phyloP scores from a whole-genome alignment of 345 rosid species.

The Arabis alpina region DNA sequence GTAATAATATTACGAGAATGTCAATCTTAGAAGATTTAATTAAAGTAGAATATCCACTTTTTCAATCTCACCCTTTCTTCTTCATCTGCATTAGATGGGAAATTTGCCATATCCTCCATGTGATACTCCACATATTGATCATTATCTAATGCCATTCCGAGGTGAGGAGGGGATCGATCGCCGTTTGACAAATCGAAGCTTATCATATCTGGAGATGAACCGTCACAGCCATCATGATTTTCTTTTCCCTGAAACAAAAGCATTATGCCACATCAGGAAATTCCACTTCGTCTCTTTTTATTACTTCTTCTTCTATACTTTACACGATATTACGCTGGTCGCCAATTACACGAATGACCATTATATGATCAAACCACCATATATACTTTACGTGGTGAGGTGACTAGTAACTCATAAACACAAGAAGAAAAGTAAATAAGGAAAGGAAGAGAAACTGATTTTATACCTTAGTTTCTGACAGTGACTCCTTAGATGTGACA shows the following conservation, averaged over 20 bases:
- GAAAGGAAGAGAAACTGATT: slow-evolving; percentile 20
- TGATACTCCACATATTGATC: slow-evolving; percentile 77
- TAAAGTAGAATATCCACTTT: background rate
- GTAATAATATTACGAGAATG: slow-evolving; percentile 13
- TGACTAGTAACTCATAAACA: slow-evolving; percentile 7
- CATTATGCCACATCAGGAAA: slow-evolving; percentile 23
- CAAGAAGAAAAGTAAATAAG: background rate
- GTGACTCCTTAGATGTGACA: slow-evolving; percentile 52
- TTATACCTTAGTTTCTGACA: slow-evolving; percentile 59
- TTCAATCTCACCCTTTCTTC: slow-evolving; percentile 69
- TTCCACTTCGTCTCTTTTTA: background rate
- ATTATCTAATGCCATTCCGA: slow-evolving; percentile 55
- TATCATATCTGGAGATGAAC: slow-evolving; percentile 73
- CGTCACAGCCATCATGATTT: slow-evolving; percentile 40
- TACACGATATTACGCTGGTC: slow-evolving; percentile 5
- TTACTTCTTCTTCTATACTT: background rate
- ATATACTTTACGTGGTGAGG: slow-evolving; percentile 2
- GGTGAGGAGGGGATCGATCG: slow-evolving; percentile 60
- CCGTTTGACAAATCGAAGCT: slow-evolving; percentile 79
- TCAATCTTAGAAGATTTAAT: background rate
- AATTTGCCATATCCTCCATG: slow-evolving; percentile 72
- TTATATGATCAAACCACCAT: slow-evolving; percentile 10
- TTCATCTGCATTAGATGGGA: slow-evolving; percentile 74
- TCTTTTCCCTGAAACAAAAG: slow-evolving; percentile 60
- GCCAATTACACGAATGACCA: slow-evolving; percentile 1